Evolutionary conservation across 306 rosid genomes (phyloP).

Genomic region (Acacia confusa): DNA sequence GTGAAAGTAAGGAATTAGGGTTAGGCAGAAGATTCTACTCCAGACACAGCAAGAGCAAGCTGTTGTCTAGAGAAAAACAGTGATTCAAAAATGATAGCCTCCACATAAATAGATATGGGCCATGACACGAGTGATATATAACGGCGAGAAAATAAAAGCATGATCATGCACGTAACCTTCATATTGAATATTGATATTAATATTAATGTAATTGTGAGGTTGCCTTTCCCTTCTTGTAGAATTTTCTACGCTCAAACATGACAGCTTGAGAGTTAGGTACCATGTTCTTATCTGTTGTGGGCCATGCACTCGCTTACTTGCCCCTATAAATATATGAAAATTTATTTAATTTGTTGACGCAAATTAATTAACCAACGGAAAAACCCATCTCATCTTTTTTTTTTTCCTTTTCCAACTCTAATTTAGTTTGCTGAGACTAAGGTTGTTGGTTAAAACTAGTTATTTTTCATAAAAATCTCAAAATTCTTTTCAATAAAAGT

Average conservation of each 20-base stretch:
- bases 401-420: too few species aligned
- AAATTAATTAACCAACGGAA: not conserved
- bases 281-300: slow-evolving; percentile 36
- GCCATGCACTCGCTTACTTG: not conserved
- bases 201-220: not conserved
- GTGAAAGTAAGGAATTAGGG: not conserved
- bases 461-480: too few species aligned
- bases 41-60: not conserved
- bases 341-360: not conserved
- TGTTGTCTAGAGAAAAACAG: not conserved
- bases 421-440: too few species aligned
- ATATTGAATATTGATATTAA: not conserved
- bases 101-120: not conserved
- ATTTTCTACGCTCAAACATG: slow-evolving; percentile 12
- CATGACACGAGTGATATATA: not conserved
- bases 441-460: too few species aligned
- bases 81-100: not conserved
- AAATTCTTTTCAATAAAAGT: too few species aligned
- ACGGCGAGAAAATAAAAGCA: slow-evolving; percentile 27
- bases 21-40: not conserved
- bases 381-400: too few species aligned
- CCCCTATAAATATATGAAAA: not conserved
- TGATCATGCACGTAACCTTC: slow-evolving; percentile 25
- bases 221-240: not conserved
- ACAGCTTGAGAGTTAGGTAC: slow-evolving; percentile 37